Percentiles rank a stretch among this genome's conserved stretches.
Evolutionary conservation across 2,329 filamentous ascomycete species (phyloP).

Genomic region (Fusarium sp.): DNA sequence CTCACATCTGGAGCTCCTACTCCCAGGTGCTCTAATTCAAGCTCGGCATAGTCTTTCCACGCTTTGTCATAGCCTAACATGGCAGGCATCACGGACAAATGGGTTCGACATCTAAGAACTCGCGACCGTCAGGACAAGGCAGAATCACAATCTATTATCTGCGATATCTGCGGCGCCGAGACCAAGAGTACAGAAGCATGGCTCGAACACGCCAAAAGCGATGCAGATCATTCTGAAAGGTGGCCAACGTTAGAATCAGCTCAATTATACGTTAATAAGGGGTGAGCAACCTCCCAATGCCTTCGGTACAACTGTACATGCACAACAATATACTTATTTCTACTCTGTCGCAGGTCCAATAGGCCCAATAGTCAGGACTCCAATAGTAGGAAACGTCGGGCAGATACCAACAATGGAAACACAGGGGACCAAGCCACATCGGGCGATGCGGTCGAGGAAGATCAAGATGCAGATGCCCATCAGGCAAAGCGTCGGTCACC

Average conservation of each 20-base stretch:
- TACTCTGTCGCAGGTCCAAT: background rate
- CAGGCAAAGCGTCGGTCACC: conserved; percentile 46
- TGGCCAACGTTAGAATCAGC: conserved; percentile 24
- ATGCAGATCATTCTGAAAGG: conserved; percentile 30
- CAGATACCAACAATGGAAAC: conserved; percentile 1
- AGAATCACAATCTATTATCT: conserved; percentile 1
- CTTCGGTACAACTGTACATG: background rate
- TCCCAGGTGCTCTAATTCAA: background rate
- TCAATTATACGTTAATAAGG: conserved; percentile 20
- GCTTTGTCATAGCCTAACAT: conserved; percentile 18
- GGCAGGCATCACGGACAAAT: conserved; percentile 28
- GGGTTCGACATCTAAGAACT: conserved; percentile 33
- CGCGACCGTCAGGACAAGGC: conserved; percentile 23
- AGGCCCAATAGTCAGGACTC: background rate
- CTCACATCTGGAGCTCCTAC: background rate
- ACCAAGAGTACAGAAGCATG: conserved; percentile 44
- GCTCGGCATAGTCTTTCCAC: conserved; percentile 7
- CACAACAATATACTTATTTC: conserved; percentile 2
- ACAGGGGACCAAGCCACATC: background rate
- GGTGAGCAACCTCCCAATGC: conserved; percentile 5
- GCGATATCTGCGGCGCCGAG: conserved; percentile 39
- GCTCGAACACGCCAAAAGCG: conserved; percentile 37
- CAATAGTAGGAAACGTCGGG: conserved; percentile 11
- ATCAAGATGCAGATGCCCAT: conserved; percentile 21
- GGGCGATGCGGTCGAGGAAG: background rate